Evolutionary conservation across 108 stramenopile species (phyloP), one percentile per base, ranked within the genome.

Genomic region (Cyclotella atomus): DNA sequence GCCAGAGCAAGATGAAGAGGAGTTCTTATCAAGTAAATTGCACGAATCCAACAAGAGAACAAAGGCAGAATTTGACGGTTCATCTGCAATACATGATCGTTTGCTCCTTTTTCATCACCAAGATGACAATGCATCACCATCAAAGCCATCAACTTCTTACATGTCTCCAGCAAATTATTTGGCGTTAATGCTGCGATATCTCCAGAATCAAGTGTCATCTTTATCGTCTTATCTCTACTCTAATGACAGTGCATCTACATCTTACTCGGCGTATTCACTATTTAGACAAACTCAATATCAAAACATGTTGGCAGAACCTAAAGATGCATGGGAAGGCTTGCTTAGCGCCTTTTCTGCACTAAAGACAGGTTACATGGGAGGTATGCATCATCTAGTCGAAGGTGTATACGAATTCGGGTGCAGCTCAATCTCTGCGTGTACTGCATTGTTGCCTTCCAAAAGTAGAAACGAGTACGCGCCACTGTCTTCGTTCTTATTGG

Each of bases 301-400:
- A 34, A 36, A 59, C 43, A 70, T 70, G 70, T 30, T 70, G 1
- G 44, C 57, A 10, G 70, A 70, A 28, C 70, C 70, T 4, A 70
- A 59, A 32, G 70, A 70, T 59, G 57, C 57, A 27, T 57, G 55
- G 70, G 70, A 70, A 19, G 70, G 70, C 27, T n/a, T 70, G 12
- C 45, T 70, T 0, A 35, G 55, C 19, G 70, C 70, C 10, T 60
- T 70, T 25, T 5, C 53, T 15, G 70, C 70, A 4, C 33, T 70
- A 43, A 36, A 27, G 19, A 54, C 41, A 0, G 70, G 70, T 45
- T 70, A 70, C 45, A 16, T 70, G 8, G 57, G 70, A 16, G 70
- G 70, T 32, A 35, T 70, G 21, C 56, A 60, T 10, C 59, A 23
- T 27, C 9, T 70, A 1, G 49, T 70, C 20, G 70, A 59, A 33